A percentile compares a stretch with the other conserved stretches of the same genome.
Conservation (phyloP, 345 rosid genomes). For the Diplotaxis tenuifolia region DNA sequence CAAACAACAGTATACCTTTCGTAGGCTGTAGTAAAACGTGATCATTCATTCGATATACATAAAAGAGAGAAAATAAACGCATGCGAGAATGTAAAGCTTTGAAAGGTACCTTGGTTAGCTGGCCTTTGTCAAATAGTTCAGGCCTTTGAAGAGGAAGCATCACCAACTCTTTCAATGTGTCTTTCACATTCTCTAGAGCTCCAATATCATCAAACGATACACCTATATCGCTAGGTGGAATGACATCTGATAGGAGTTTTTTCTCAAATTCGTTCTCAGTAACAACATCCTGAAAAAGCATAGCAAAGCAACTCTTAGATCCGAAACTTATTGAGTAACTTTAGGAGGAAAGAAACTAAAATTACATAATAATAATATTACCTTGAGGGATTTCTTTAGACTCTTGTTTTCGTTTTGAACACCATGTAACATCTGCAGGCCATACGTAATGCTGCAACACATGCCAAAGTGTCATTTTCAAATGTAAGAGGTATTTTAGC, state of each 20-base stretch:
- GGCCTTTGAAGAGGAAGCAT: neutral
- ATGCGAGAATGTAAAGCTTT: neutral
- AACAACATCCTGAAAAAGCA: neutral
- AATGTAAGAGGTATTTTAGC: constrained; percentile 1
- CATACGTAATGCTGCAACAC: constrained; percentile 62
- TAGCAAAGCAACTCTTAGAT: neutral
- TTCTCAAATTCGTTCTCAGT: neutral
- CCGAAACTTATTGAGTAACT: neutral
- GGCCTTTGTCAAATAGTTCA: neutral
- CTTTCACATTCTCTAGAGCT: neutral
- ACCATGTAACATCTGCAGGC: constrained; percentile 64
- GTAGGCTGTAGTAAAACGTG: constrained; percentile 62
- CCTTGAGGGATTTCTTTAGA: constrained; percentile 80
- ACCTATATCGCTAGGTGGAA: neutral
- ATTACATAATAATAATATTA: constrained; percentile 24
- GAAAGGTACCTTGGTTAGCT: neutral
- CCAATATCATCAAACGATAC: neutral
- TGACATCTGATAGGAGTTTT: neutral
- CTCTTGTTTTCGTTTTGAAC: constrained; percentile 69
- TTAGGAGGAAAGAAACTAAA: neutral
- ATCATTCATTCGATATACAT: neutral
- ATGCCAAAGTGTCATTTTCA: constrained; percentile 7
- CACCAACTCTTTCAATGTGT: neutral
- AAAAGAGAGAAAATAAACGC: neutral
- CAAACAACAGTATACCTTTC: constrained; percentile 52